Evolutionary conservation across 306 rosid genomes (phyloP), one percentile per base, ranked within the genome.

Genomic region (Sesbania bispinosa): DNA sequence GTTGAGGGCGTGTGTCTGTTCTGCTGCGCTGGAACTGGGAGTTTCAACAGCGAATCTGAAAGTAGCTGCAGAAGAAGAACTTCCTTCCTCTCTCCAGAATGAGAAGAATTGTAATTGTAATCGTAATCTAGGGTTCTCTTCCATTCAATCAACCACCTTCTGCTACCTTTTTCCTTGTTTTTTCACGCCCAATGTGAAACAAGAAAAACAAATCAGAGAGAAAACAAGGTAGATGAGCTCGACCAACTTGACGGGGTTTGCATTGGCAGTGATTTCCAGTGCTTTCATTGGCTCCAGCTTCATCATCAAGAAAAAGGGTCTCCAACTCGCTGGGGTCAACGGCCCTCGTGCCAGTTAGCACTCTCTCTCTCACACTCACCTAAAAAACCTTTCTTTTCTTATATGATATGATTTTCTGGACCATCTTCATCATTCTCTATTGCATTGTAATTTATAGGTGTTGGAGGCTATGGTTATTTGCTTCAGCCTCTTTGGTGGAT

Each of bases 401-500:
- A 35, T 35, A 6, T 35, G n/a, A n/a, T n/a, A n/a, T n/a, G n/a
- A n/a, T n/a, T n/a, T n/a, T n/a, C n/a, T n/a, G n/a, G n/a, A n/a
- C n/a, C n/a, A n/a, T n/a, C n/a, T n/a, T n/a, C n/a, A n/a, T n/a
- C n/a, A n/a, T n/a, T n/a, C n/a, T n/a, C 4, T 27, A 27, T 8
- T 74, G 71, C 55, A 38, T 62, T 74, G 14, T 50, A 3, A 10
- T 74, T 38, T 41, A 19, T 52, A 92, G 97, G 93, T 84, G 85
- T 80, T 67, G 97, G 97, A 41, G 97, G 97, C 33, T 89, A 92
- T 87, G 96, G 96, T 9, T 92, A 92, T 69, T 75, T 92, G 77
- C 80, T 82, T n/a, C 88, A 92, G 69, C 96, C 97, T 58, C 93
- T 92, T 16, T 89, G 97, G 97, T 92, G 97, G 97, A 54, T 92